phyloP scores from a whole-genome alignment of 2,329 filamentous ascomycete genomes.

The Achaetomium macrosporum region DNA sequence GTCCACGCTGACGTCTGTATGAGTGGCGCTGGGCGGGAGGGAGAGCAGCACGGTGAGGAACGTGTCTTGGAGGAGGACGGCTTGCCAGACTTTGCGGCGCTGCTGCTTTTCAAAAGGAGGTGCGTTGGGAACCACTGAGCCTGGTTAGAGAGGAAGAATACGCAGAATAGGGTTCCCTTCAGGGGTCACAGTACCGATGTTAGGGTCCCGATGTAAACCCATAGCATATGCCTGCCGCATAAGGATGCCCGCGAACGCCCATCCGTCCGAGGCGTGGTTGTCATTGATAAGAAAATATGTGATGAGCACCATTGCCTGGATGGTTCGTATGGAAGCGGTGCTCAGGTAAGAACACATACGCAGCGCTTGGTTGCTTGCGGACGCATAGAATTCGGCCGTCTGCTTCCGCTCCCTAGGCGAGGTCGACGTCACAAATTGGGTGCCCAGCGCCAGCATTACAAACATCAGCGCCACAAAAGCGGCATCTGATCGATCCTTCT shows the following conservation, averaged over 20 bases:
- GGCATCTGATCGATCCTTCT: constrained; percentile 58
- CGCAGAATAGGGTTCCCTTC: background rate
- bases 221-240: constrained; percentile 76
- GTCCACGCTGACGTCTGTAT: constrained; percentile 72
- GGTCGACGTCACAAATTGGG: constrained; percentile 63
- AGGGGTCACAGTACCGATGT: constrained; percentile 49
- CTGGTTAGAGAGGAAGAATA: constrained; percentile 10
- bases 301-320: constrained; percentile 77
- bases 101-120: constrained; percentile 70
- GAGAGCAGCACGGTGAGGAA: constrained; percentile 74
- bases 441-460: constrained; percentile 70
- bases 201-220: constrained; percentile 73
- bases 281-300: constrained; percentile 82
- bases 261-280: constrained; percentile 76
- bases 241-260: constrained; percentile 73
- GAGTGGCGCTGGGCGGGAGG: constrained; percentile 69
- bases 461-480: constrained; percentile 68
- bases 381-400: constrained; percentile 76
- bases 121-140: constrained; percentile 53
- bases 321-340: constrained; percentile 63
- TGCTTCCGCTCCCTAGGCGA: constrained; percentile 60
- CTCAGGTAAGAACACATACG: constrained; percentile 72
- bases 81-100: constrained; percentile 75
- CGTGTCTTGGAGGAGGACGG: constrained; percentile 73
- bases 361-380: constrained; percentile 70